phyloP scores from a whole-genome alignment of 1,139 yeast species.

The Saccharomyces hybrid region DNA sequence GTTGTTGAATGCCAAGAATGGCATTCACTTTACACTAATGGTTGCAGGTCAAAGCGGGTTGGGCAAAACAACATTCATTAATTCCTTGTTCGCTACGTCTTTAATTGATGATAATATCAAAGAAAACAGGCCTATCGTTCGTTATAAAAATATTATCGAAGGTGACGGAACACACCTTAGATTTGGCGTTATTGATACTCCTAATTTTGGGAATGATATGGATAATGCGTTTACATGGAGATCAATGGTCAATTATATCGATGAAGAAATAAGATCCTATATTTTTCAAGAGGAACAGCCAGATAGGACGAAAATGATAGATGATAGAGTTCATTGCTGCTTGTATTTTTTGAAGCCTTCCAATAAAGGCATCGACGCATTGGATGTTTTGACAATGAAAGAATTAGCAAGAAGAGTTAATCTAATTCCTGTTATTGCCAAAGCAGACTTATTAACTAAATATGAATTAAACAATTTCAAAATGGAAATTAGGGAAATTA shows the following conservation, averaged over 20 bases:
- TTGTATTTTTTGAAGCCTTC: constrained; percentile 62
- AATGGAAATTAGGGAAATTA: constrained; percentile 36
- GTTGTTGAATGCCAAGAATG: constrained; percentile 35
- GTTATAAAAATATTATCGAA: constrained; percentile 38
- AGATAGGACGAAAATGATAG: constrained; percentile 40
- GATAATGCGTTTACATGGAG: constrained; percentile 54
- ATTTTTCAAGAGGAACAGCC: constrained; percentile 73
- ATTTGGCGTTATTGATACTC: constrained; percentile 58
- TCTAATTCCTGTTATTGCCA: constrained; percentile 68
- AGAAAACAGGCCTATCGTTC: constrained; percentile 9
- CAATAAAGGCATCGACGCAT: constrained; percentile 43
- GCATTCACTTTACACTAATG: constrained; percentile 50
- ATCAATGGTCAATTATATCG: constrained; percentile 51
- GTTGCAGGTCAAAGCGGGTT: constrained; percentile 53
- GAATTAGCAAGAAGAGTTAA: constrained; percentile 59
- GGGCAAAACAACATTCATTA: constrained; percentile 50
- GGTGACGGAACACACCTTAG: constrained; percentile 48
- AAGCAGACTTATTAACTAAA: constrained; percentile 59
- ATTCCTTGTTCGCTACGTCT: constrained; percentile 43
- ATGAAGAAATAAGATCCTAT: constrained; percentile 50
- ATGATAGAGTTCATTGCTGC: constrained; percentile 69
- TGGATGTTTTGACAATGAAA: constrained; percentile 66
- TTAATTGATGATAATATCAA: constrained; percentile 22
- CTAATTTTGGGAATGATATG: constrained; percentile 72
- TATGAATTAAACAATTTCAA: constrained; percentile 39